A percentile compares a stretch with the other conserved stretches of the same genome.
These are phyloP conservation scores for Leccinum griseonigrum DNA, from an alignment of 1,284 basidiomycete species.

Conservation along the genomic window DNA sequence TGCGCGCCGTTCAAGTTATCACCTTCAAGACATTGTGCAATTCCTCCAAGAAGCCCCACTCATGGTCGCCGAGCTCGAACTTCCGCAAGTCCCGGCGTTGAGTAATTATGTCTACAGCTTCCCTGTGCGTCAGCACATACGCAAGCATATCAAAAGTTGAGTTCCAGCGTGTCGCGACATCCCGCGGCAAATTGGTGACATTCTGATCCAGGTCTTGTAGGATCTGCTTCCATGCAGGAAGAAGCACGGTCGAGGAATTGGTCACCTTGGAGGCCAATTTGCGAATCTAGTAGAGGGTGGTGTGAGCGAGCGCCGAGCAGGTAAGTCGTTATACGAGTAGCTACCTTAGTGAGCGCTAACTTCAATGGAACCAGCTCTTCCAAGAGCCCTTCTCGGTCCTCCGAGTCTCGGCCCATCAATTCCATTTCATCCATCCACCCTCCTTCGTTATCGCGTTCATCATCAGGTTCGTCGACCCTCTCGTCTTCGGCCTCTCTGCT, in stretches of 20 bases:
- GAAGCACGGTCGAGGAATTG: neutral
- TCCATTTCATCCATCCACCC: conserved; percentile 1
- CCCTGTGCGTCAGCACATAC: conserved; percentile 24
- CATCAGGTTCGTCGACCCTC: neutral
- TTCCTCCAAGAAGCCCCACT: neutral
- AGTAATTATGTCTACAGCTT: neutral
- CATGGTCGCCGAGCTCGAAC: conserved; percentile 11
- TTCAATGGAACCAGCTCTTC: neutral
- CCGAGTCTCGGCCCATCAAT: neutral
- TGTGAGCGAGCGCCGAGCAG: no score
- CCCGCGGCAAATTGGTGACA: neutral
- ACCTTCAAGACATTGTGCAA: neutral
- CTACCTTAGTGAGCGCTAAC: neutral
- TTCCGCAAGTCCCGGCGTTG: neutral
- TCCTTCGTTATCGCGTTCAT: neutral
- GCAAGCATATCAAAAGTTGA: conserved; percentile 11
- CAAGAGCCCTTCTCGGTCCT: neutral
- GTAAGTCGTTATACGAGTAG: neutral
- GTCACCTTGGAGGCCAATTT: conserved; percentile 9
- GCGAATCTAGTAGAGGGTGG: conserved; percentile 5
- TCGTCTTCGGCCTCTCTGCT: neutral
- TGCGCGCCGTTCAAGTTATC: no score
- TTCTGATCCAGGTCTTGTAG: neutral
- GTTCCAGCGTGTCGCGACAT: neutral
- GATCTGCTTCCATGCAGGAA: neutral